These are phyloP conservation scores for Elaeis guineensis DNA, from an alignment of 176 grass and related monocot species.

Conservation along the genomic window DNA sequence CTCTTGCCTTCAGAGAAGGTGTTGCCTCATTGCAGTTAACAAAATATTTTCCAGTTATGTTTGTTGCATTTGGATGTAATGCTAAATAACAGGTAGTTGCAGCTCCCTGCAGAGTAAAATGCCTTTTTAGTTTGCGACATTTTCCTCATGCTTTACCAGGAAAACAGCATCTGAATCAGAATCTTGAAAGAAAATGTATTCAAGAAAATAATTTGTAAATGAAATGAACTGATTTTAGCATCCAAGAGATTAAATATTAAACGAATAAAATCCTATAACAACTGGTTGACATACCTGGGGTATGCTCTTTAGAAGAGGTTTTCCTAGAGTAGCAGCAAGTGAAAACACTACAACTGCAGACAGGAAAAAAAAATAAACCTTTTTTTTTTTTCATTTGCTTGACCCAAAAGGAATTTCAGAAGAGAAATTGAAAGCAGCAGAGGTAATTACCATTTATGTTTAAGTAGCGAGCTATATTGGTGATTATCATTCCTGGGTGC, in stretches of 20 bases:
- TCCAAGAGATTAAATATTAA: background rate
- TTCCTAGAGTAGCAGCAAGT: slow-evolving; percentile 19
- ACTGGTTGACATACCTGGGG: slow-evolving; percentile 37
- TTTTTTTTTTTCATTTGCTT: no score
- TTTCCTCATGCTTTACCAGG: no score
- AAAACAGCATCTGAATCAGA: no score
- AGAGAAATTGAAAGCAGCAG: background rate
- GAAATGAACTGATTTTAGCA: no score
- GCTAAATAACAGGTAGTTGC: slow-evolving; percentile 83
- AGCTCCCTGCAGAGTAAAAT: slow-evolving; percentile 50
- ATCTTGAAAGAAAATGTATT: no score
- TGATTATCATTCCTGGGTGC: slow-evolving; percentile 61
- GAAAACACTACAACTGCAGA: slow-evolving; percentile 25
- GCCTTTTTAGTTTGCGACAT: no score
- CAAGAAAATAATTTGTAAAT: no score
- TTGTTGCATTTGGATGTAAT: slow-evolving; percentile 55
- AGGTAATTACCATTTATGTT: slow-evolving; percentile 40
- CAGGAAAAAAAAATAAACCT: background rate
- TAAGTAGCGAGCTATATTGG: slow-evolving; percentile 51
- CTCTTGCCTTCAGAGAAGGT: slow-evolving; percentile 42
- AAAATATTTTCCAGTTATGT: slow-evolving; percentile 70
- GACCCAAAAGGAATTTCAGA: background rate
- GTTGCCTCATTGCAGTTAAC: slow-evolving; percentile 40
- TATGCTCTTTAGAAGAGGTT: slow-evolving; percentile 42
- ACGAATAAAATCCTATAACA: background rate